A percentile compares a stretch with the other conserved stretches of the same genome.
These are phyloP conservation scores for Conticribra weissflogii DNA, from an alignment of 108 stramenopile species.

Conservation along the genomic window DNA sequence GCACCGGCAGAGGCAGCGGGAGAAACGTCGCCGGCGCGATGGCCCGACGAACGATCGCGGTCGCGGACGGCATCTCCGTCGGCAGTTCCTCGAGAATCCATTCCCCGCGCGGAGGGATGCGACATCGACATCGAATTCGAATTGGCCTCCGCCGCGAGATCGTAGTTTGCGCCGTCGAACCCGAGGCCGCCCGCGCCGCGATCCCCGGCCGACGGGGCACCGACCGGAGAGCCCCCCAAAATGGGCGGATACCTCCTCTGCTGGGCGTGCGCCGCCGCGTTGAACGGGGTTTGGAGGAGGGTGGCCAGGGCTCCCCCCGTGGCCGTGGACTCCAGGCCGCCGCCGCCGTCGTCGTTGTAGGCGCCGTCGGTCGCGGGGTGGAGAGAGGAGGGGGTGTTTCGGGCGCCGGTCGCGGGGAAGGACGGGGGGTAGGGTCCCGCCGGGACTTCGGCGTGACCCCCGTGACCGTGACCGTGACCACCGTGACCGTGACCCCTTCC, in stretches of 20 bases:
- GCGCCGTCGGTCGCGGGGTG: conserved; percentile 12
- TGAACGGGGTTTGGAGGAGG: conserved; percentile 38
- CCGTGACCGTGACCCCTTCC: background rate
- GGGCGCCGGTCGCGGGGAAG: conserved; percentile 13
- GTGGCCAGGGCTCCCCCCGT: conserved; percentile 21
- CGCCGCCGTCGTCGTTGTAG: conserved; percentile 3
- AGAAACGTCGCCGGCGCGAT: background rate
- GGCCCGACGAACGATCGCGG: background rate
- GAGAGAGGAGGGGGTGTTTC: background rate
- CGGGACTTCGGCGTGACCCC: conserved; percentile 18
- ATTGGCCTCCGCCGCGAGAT: no score
- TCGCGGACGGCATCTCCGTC: background rate
- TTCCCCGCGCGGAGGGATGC: background rate
- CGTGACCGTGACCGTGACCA: background rate
- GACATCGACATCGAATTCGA: no score
- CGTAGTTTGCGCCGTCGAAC: no score
- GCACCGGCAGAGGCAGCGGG: background rate
- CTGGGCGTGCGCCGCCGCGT: conserved; percentile 28
- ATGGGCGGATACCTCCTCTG: conserved; percentile 47
- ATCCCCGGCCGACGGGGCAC: conserved; percentile 9
- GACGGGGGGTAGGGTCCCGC: conserved; percentile 40
- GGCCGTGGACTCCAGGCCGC: conserved; percentile 3
- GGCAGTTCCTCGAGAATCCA: background rate
- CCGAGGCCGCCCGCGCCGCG: no score
- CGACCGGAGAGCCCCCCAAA: conserved; percentile 34